phyloP scores from a whole-genome alignment of 345 rosid species.

The Leavenworthia alabamica region DNA sequence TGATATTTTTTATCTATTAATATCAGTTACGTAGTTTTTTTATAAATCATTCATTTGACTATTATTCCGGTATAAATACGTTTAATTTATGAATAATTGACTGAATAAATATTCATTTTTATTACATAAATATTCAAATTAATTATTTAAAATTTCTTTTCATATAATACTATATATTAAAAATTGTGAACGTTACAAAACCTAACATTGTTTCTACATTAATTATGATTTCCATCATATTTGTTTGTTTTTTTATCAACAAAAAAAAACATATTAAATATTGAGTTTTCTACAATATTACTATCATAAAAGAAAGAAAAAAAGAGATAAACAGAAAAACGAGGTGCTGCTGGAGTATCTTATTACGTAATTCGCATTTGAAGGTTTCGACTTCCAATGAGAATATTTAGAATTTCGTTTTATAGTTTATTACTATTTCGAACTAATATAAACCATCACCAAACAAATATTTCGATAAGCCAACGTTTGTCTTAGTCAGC shows the following conservation, averaged over 20 bases:
- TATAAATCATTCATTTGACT: no score
- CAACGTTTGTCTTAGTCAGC: background rate
- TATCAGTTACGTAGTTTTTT: no score
- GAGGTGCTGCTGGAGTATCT: constrained; percentile 8
- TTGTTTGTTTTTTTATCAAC: no score
- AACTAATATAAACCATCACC: background rate
- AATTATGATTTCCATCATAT: background rate
- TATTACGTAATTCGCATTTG: constrained; percentile 16
- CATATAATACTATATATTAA: no score
- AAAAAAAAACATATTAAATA: no score
- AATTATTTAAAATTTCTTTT: no score
- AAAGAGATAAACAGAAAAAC: background rate
- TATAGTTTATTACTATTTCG: background rate
- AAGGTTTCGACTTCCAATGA: constrained; percentile 14
- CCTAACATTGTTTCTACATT: background rate
- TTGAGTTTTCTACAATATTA: background rate
- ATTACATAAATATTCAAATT: no score
- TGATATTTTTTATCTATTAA: no score
- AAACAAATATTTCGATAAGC: background rate
- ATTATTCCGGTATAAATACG: no score
- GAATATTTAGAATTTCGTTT: constrained; percentile 24
- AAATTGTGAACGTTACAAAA: no score
- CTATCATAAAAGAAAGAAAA: background rate
- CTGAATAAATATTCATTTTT: no score
- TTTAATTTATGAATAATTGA: no score